Percentiles rank a stretch among this genome's conserved stretches.
phyloP scores from a whole-genome alignment of 1,139 yeast genomes.

The Suhomyces bokatorum region DNA sequence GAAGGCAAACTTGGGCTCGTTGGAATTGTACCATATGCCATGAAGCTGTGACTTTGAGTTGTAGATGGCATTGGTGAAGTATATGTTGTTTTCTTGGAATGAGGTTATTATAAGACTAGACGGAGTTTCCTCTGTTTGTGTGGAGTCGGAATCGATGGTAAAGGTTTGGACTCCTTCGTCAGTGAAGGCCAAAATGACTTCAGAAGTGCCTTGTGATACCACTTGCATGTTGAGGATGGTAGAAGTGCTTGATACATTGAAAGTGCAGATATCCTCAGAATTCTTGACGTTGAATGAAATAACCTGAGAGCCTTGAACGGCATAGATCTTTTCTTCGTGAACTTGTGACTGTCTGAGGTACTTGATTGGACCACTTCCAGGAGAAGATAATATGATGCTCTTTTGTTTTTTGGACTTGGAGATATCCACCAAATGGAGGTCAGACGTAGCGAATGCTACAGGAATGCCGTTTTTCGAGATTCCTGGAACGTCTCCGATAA shows the following conservation, averaged over 20 bases:
- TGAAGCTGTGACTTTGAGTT: slow-evolving; percentile 12
- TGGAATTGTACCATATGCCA: slow-evolving; percentile 43
- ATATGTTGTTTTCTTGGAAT: slow-evolving; percentile 8
- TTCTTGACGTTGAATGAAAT: slow-evolving; percentile 8
- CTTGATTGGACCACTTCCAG: background rate
- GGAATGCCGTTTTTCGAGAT: slow-evolving; percentile 11
- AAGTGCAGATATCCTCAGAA: slow-evolving; percentile 3
- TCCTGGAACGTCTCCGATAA: slow-evolving; percentile 13
- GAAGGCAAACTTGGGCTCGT: slow-evolving; percentile 25
- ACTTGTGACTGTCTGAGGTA: slow-evolving; percentile 10
- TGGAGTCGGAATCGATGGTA: slow-evolving; percentile 22
- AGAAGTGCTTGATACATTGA: slow-evolving; percentile 4
- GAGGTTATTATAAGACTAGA: slow-evolving; percentile 13
- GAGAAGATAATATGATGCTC: slow-evolving; percentile 4
- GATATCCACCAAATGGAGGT: slow-evolving; percentile 15
- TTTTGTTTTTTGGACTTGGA: slow-evolving; percentile 15
- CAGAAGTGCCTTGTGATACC: slow-evolving; percentile 11
- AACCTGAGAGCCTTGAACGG: slow-evolving; percentile 7
- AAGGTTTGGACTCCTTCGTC: slow-evolving; percentile 35
- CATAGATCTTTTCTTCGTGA: slow-evolving; percentile 10
- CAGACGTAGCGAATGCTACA: slow-evolving; percentile 11
- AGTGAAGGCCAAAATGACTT: slow-evolving; percentile 30
- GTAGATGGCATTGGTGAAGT: slow-evolving; percentile 17
- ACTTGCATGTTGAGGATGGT: slow-evolving; percentile 11
- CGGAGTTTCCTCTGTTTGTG: slow-evolving; percentile 10